Evolutionary conservation across 2,329 filamentous ascomycete genomes (phyloP), one percentile per base, ranked within the genome.

Genomic region (Ascochyta fabae): DNA sequence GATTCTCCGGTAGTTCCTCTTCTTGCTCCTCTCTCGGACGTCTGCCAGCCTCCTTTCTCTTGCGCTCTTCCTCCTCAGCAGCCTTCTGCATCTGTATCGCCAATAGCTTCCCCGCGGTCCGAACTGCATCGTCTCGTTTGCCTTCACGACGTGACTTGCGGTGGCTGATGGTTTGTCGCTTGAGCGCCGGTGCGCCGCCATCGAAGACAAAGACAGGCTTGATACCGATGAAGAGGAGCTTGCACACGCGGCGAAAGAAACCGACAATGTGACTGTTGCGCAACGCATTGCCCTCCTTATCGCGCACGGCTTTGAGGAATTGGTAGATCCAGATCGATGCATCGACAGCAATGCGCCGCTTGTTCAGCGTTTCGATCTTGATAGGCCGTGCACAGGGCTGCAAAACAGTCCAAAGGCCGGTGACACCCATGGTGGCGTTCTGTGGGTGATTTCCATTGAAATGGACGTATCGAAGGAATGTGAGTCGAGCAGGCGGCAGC

Each of bases 281-380:
- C 48, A 99, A 83, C 1, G 95, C 95, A 72, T 99, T 96, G 49
- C 95, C 95, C 77, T 99, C 95, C 71, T 98, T 97, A 78, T 99
- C 95, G 68, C 95, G 93, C 10, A 99, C 95, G 9, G 96, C 95
- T 80, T 99, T 99, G 68, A 99, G 86, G 71, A 99, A 99, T 73
- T 99, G 95, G 82, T 99, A 99, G 68, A 99, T 98, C 95, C 95
- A 99, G 74, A 99, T 99, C 12, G 93, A 97, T 55, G 96, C 95
- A 78, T 99, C 95, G 64, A 99, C 92, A 42, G 95, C 96, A 45
- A 99, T 89, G 15, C 95, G 92, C 79, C 96, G 97, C 66, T 90
- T 91, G 76, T 98, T 98, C 58, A 99, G 87, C 13, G 94, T 96
- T 68, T 96, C 93, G 67, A 99, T 89, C 76, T 96, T 97, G 60